Base-by-base conservation (phyloP, 2,329 filamentous ascomycete genomes). In the Diplodia corticola region DNA sequence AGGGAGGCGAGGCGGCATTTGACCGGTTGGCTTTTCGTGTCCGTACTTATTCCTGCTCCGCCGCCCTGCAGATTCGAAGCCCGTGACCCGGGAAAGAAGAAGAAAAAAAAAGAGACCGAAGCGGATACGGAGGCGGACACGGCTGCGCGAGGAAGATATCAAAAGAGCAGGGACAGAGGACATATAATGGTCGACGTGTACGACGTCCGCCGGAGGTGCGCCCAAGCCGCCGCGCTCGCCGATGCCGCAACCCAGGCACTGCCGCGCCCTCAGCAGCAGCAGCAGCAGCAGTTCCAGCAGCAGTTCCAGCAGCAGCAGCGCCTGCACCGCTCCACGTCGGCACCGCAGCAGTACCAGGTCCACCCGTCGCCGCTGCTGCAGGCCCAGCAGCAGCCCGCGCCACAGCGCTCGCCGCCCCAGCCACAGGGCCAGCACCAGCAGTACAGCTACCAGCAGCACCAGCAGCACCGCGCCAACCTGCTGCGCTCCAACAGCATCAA, bases 131-230 rank as follows among this genome's bases (percentile, higher is more conserved):
- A 20, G 13, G 30, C 53, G 35, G 53, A 57, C 28, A 20, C 28
- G 53, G 24, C 17, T 20, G 17, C 6, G 28, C 35, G 50, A 51
- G 49, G 15, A 6, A 28, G 7, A 50, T 40, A 17, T 9, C 1
- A 35, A 33, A 54, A 26, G 40, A n/a, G 7, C 2, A 33, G 50
- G 24, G 40, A 30, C 17, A n/a, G 4, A 15, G 28, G 28, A 12
- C 3, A n/a, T 30, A 60, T 6, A 17, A 61, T 61, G 57, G 57
- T 49, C 57, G 57, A 61, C 40, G 57, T 61, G 10, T 49, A 61
- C 44, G 57, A 61, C 44, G 57, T 61, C 26, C 57, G 57, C 9
- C 57, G 57, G 57, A 48, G 57, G 44, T 61, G 57, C 44, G 57
- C 57, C 6, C 57, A 61, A 13, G 20, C 22, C 5, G 37, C 54